Percentiles rank a stretch among this genome's conserved stretches.
These are phyloP conservation scores for Neoscytalidium dimidiatum DNA, from an alignment of 2,329 filamentous ascomycete species.

Conservation along the genomic window DNA sequence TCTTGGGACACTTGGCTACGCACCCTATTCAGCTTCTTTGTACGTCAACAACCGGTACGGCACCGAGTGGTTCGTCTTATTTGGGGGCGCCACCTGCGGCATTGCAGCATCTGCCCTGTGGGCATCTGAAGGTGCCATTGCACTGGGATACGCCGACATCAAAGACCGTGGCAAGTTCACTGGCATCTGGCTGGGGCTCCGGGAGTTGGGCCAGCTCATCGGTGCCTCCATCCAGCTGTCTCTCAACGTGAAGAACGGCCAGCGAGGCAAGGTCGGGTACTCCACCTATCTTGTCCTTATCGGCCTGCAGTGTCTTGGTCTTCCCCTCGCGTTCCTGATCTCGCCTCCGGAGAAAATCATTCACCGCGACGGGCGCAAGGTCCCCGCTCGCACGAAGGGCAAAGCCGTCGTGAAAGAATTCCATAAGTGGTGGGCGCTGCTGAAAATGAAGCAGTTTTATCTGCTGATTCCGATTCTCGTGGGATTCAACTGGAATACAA, in stretches of 20 bases:
- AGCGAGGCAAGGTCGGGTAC: conserved; percentile 50
- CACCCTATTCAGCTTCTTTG: conserved; percentile 31
- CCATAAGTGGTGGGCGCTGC: conserved; percentile 29
- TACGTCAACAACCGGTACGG: conserved; percentile 36
- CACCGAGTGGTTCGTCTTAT: conserved; percentile 37
- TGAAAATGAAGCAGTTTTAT: conserved; percentile 50
- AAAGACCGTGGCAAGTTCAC: conserved; percentile 42
- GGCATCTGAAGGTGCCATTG: conserved; percentile 45
- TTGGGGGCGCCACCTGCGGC: conserved; percentile 36
- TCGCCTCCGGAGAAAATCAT: conserved; percentile 51
- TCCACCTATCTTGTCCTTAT: conserved; percentile 43
- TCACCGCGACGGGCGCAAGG: conserved; percentile 39
- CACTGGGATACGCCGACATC: conserved; percentile 48
- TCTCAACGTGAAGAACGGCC: conserved; percentile 48
- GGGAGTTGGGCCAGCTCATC: conserved; percentile 56
- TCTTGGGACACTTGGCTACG: conserved; percentile 35
- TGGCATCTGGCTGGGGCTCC: conserved; percentile 54
- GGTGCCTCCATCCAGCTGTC: conserved; percentile 54
- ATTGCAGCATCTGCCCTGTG: conserved; percentile 42
- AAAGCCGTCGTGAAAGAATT: background rate
- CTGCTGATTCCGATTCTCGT: conserved; percentile 54
- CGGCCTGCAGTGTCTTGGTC: conserved; percentile 48
- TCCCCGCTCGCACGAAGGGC: conserved; percentile 5
- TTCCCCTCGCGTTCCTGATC: conserved; percentile 48
- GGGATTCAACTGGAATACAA: conserved; percentile 54